phyloP scores from a whole-genome alignment of 2,329 filamentous ascomycete species.

The Sporothrix pallida region DNA sequence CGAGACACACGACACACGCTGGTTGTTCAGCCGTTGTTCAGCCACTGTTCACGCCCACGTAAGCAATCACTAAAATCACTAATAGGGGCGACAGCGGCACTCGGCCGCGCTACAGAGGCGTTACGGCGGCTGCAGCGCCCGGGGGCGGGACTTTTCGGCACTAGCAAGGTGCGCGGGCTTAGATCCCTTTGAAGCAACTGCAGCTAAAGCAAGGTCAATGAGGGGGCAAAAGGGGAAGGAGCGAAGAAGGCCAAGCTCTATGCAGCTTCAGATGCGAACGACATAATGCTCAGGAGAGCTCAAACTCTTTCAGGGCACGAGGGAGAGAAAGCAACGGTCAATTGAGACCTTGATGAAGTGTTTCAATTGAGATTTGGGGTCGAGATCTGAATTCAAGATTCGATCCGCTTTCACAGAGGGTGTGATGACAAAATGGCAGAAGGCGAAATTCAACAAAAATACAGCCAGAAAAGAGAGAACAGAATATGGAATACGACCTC shows the following conservation, averaged over 20 bases:
- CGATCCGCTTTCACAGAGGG: background rate
- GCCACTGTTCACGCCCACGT: background rate
- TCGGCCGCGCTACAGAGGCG: background rate
- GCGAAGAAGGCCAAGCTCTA: background rate
- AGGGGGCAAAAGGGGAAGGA: no score
- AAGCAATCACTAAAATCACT: conserved; percentile 21
- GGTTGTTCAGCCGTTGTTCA: background rate
- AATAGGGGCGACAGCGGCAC: conserved; percentile 9
- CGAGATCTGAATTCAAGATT: no score
- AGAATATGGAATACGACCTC: background rate
- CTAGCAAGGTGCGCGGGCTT: background rate
- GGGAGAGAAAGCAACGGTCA: background rate
- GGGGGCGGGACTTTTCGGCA: background rate
- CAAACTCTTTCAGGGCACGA: background rate
- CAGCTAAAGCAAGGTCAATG: background rate
- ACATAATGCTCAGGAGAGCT: background rate
- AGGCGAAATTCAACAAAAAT: no score
- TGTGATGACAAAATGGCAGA: conserved; percentile 1
- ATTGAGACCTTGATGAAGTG: background rate
- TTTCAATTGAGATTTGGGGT: no score
- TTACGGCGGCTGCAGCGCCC: background rate
- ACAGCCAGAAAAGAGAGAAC: no score
- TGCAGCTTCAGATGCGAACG: background rate
- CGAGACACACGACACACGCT: background rate
- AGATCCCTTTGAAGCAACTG: background rate